Base-by-base conservation (phyloP, 1,284 basidiomycete species). In the Ustilago hordei region DNA sequence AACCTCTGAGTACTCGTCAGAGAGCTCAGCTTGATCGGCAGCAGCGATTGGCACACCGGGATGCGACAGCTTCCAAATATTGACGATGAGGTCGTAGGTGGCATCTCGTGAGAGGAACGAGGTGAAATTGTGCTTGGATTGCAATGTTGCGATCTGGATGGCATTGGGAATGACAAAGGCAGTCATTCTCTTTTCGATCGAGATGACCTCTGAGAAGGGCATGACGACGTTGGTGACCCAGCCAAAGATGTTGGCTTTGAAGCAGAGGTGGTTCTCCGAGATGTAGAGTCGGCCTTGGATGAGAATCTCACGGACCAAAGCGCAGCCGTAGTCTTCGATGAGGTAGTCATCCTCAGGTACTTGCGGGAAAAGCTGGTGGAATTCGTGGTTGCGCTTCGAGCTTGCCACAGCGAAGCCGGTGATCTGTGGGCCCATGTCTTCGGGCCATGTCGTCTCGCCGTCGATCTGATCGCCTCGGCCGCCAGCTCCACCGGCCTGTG, bases 321-420 rank as follows among this genome's bases (percentile, higher is more conserved):
- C 97, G 86, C 97, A 99, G 3, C 96, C 95, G 81, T 99, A 99
- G 86, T 98, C 96, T 97, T 99, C 96, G 83, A 99, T 99, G 59
- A 99, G 90, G 88, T 98, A 98, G 87, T 99, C 96, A 11, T 95
- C 95, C 84, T 97, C 94, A 4, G 95, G 94, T 17, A 98, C 86
- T 36, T 74, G 91, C 31, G 88, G 91, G 87, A 99, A 99, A 80
- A 98, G 87, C 64, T 93, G 92, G 84, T 99, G 96, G 86, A 99
- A 99, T 83, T 99, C 97, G 8, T 92, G 91, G 84, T 99, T 98
- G 62, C 96, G 89, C 86, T 95, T 95, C 80, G 92, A 94, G 86
- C 94, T 97, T 8, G 96, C 96, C 12, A 99, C 95, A 0, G 97
- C 96, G 86, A 98, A 99, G 2, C 96, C 95, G 0, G 83, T 86